Evolutionary conservation across 768 basidiomycete species (phyloP).

Genomic region (Terana coerulea): DNA sequence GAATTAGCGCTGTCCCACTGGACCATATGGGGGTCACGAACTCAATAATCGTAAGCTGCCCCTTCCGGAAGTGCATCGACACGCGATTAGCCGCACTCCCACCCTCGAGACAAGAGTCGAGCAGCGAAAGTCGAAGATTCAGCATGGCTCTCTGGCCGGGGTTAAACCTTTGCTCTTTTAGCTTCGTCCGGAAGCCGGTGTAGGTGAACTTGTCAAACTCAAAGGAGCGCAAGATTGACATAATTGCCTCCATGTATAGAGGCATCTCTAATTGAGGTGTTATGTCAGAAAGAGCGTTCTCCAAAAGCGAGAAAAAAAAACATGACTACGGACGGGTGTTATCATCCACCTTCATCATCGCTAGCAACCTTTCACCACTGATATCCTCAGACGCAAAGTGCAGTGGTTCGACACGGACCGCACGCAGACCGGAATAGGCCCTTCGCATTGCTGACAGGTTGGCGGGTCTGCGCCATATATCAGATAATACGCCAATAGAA

Average conservation of each 20-base stretch:
- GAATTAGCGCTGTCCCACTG: not conserved
- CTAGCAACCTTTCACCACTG: constrained; percentile 58
- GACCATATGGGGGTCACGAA: not conserved
- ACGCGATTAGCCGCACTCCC: constrained; percentile 10
- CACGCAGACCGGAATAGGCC: constrained; percentile 45
- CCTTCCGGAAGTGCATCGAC: constrained; percentile 43
- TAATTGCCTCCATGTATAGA: constrained; percentile 55
- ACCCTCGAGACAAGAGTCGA: constrained; percentile 53
- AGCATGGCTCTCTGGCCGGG: constrained; percentile 50
- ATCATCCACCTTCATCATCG: constrained; percentile 61
- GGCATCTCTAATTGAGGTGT: constrained; percentile 25
- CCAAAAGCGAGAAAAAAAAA: constrained; percentile 55
- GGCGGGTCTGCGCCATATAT: constrained; percentile 19
- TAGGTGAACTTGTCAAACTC: constrained; percentile 61
- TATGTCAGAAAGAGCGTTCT: constrained; percentile 21
- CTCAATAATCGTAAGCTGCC: constrained; percentile 65
- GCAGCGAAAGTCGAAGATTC: constrained; percentile 58
- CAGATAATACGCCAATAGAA: not conserved
- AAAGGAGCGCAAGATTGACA: constrained; percentile 56
- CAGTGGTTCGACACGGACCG: constrained; percentile 48
- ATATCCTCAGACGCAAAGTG: constrained; percentile 51
- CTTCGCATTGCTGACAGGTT: constrained; percentile 55
- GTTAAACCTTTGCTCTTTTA: constrained; percentile 55
- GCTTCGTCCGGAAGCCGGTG: constrained; percentile 40
- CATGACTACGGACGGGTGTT: constrained; percentile 34